These are phyloP conservation scores for Talaromyces sp. DNA, from an alignment of 2,329 filamentous ascomycete genomes.

Conservation along the genomic window DNA sequence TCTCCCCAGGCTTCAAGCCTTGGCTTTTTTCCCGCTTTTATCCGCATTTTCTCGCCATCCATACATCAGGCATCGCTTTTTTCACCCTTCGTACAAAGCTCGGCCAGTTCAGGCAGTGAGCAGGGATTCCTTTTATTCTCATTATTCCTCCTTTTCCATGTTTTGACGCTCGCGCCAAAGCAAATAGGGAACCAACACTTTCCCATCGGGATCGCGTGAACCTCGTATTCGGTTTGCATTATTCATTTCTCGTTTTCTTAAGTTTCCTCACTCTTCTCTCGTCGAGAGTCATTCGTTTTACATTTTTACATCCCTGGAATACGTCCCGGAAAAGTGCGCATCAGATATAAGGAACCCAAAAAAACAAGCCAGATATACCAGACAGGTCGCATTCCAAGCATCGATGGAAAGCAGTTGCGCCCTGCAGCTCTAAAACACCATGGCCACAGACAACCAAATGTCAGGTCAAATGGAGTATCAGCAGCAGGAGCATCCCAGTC, in stretches of 20 bases:
- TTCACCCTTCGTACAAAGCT: neutral
- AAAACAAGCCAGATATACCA: constrained; percentile 1
- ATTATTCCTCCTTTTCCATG: neutral
- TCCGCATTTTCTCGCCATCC: constrained; percentile 1
- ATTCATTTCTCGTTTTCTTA: neutral
- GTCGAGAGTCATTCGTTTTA: neutral
- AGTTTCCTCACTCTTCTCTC: neutral
- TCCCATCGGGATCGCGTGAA: constrained; percentile 6
- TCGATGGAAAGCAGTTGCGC: constrained; percentile 10
- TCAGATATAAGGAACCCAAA: neutral
- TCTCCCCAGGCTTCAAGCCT: neutral
- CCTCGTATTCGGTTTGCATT: neutral
- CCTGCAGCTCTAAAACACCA: constrained; percentile 8
- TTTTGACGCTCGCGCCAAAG: constrained; percentile 1
- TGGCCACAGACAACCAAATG: constrained; percentile 8
- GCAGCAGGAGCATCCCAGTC: constrained; percentile 14
- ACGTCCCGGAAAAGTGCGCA: neutral
- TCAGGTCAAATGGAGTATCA: neutral
- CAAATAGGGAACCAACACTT: neutral
- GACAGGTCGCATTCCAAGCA: neutral
- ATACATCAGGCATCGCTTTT: constrained; percentile 4
- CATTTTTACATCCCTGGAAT: neutral
- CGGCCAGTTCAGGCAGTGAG: neutral
- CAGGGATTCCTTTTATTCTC: neutral
- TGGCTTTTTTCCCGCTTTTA: constrained; percentile 1